Conservation (phyloP, 2,329 filamentous ascomycete species). For the Ramularia endophylla region DNA sequence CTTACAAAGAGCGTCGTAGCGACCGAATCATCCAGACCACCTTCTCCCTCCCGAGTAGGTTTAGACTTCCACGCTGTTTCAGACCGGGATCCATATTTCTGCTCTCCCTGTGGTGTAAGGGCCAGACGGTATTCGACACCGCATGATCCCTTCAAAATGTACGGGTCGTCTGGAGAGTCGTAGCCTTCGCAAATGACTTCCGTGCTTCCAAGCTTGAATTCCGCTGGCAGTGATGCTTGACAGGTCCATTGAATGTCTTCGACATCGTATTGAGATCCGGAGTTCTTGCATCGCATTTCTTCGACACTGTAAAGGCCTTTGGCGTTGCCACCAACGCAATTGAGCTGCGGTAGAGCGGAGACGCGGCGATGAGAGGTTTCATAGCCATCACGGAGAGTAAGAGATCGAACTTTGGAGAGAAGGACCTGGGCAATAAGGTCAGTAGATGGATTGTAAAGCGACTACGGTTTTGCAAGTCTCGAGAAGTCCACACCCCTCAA, state of each 20-base stretch:
- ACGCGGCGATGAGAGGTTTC: slow-evolving; percentile 72
- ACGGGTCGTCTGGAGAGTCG: slow-evolving; percentile 65
- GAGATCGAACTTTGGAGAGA: slow-evolving; percentile 62
- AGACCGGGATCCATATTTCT: slow-evolving; percentile 18
- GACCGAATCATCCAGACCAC: no score
- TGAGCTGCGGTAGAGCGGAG: slow-evolving; percentile 64
- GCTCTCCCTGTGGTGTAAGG: slow-evolving; percentile 69
- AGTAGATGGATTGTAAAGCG: no score
- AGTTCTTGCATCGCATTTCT: slow-evolving; percentile 83
- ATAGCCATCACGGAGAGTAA: slow-evolving; percentile 66
- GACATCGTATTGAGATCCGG: slow-evolving; percentile 68
- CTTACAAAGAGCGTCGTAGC: no score
- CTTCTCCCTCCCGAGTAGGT: no score
- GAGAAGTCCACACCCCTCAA: no score
- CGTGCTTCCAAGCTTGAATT: slow-evolving; percentile 72
- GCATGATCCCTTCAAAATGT: slow-evolving; percentile 86
- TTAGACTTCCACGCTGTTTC: no score
- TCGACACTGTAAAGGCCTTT: slow-evolving; percentile 65
- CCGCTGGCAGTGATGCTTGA: slow-evolving; percentile 55
- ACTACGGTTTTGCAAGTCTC: no score
- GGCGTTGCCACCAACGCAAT: slow-evolving; percentile 62
- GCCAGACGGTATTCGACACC: slow-evolving; percentile 82
- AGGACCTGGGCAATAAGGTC: slow-evolving; percentile 48
- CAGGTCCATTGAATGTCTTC: slow-evolving; percentile 93
- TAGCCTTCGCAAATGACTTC: slow-evolving; percentile 95